Conservation (phyloP, 2,329 filamentous ascomycete genomes). For the Neopestalotiopsis sp. region DNA sequence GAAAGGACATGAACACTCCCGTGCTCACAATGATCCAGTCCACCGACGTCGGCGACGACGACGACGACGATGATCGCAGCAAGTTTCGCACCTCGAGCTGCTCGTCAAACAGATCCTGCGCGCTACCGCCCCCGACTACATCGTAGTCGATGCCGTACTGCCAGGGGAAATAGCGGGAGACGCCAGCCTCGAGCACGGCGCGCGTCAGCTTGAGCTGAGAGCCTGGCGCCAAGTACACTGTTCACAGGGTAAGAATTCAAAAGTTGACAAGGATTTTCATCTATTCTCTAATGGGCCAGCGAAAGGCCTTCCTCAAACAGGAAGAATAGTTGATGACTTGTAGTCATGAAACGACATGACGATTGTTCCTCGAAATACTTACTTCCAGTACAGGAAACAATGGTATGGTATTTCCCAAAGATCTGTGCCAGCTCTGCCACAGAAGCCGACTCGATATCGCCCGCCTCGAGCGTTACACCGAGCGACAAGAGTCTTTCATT, state of each 20-base stretch:
- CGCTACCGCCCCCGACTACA: constrained; percentile 59
- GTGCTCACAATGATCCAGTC: constrained; percentile 71
- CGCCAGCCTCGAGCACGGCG: constrained; percentile 57
- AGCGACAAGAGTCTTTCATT: constrained; percentile 41
- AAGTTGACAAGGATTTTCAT: background rate
- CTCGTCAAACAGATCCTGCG: constrained; percentile 72
- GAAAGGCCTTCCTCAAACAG: no score
- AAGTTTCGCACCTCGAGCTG: constrained; percentile 63
- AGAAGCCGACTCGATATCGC: constrained; percentile 44
- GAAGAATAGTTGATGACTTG: background rate
- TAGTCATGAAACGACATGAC: background rate
- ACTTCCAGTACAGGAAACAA: constrained; percentile 64
- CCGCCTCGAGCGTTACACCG: constrained; percentile 46
- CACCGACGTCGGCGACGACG: constrained; percentile 31
- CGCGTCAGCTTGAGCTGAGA: constrained; percentile 62
- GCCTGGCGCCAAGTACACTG: constrained; percentile 57
- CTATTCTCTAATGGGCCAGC: no score
- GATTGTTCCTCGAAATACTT: background rate
- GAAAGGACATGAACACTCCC: constrained; percentile 73
- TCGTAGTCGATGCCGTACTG: constrained; percentile 79
- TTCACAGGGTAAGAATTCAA: background rate
- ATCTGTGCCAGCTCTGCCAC: constrained; percentile 42
- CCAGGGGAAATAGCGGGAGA: constrained; percentile 68
- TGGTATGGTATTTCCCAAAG: constrained; percentile 53
- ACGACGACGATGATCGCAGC: constrained; percentile 48